These are phyloP conservation scores for Themeda triandra DNA, from an alignment of 176 grass and related monocot species.

Conservation along the genomic window DNA sequence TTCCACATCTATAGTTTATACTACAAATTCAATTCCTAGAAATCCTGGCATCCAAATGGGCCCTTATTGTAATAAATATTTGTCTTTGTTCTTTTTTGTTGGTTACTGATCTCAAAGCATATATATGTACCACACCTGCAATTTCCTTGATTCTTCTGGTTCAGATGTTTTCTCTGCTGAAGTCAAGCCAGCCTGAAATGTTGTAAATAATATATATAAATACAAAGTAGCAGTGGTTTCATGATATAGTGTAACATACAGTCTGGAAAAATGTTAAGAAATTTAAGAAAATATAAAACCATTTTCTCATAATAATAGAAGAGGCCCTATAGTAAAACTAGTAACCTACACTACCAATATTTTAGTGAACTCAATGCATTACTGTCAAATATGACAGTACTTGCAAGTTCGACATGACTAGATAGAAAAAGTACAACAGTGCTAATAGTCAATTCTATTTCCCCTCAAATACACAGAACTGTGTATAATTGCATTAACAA, in stretches of 20 bases:
- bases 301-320: not conserved
- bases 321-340: not conserved
- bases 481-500: not conserved
- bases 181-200: slow-evolving; percentile 72
- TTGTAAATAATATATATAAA: not conserved
- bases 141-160: slow-evolving; percentile 73
- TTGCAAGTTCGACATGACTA: not conserved
- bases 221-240: not conserved
- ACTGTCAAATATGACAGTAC: not conserved
- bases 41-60: too few relatives aligned
- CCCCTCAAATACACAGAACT: not conserved
- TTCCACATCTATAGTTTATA: too few relatives aligned
- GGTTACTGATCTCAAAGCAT: slow-evolving; percentile 13
- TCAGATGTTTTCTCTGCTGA: slow-evolving; percentile 78
- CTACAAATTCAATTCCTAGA: too few relatives aligned
- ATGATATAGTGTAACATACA: not conserved
- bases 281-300: not conserved
- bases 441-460: not conserved
- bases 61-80: slow-evolving; percentile 17
- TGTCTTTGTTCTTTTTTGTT: not conserved
- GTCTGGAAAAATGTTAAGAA: not conserved
- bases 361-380: not conserved
- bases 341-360: not conserved
- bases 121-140: slow-evolving; percentile 54
- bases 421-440: not conserved